Evolutionary conservation across 164 flowering plant species (phyloP).

Genomic region (Umbellularia californica): DNA sequence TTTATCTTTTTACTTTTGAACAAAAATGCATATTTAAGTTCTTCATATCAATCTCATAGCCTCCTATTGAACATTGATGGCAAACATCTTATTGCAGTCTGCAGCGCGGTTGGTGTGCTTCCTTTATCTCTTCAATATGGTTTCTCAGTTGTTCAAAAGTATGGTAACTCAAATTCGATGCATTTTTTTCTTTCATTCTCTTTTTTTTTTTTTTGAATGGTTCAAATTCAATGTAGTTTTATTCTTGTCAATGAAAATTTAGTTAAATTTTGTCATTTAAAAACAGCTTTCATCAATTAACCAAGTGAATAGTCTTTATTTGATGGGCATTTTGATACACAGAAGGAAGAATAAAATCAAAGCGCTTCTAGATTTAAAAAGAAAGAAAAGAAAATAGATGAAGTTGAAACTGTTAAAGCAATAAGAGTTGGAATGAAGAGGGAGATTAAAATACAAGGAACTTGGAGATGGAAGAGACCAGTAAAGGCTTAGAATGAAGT

Average conservation of each 20-base stretch:
- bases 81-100: slow-evolving; percentile 56
- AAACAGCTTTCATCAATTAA: background rate
- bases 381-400: background rate
- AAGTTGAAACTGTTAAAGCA: too few species aligned
- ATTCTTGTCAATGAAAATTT: too few species aligned
- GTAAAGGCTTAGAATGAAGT: too few species aligned
- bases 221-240: background rate
- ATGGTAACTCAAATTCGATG: slow-evolving; percentile 16
- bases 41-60: background rate
- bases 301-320: background rate
- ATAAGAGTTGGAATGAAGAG: too few species aligned
- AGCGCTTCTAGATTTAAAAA: background rate
- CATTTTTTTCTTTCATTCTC: background rate
- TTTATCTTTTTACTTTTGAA: background rate
- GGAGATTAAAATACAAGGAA: too few species aligned
- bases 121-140: slow-evolving; percentile 97
- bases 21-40: background rate
- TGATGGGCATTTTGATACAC: background rate
- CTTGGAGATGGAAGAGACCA: too few species aligned
- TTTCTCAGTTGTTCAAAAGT: slow-evolving; percentile 82
- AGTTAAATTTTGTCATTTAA: background rate
- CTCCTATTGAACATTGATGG: background rate
- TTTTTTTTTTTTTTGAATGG: background rate
- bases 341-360: background rate
- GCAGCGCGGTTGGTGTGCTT: slow-evolving; percentile 97